Percentiles rank a stretch among this genome's conserved stretches.
Evolutionary conservation across 1,284 basidiomycete genomes (phyloP).

Genomic region (Ustilago lituana): DNA sequence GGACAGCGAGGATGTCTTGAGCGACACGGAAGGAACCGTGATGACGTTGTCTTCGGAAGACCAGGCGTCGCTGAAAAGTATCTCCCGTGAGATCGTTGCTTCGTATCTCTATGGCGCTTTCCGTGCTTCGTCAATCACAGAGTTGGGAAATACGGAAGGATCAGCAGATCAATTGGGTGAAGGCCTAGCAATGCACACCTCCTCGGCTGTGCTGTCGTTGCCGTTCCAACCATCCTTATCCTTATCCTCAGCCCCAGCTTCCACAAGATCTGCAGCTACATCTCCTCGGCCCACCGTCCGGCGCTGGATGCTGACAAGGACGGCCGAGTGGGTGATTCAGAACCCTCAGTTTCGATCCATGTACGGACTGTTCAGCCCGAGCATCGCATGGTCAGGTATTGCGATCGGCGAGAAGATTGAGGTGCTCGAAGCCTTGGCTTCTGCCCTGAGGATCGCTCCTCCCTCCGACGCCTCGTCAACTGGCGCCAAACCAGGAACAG

Average conservation of each 20-base stretch:
- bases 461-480: background rate
- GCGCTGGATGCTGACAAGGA: conserved; percentile 26
- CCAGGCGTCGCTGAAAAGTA: conserved; percentile 12
- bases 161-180: background rate
- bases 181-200: background rate
- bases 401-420: conserved; percentile 34
- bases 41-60: conserved; percentile 11
- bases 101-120: conserved; percentile 9
- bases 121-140: background rate
- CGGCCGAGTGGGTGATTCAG: conserved; percentile 30
- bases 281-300: conserved; percentile 3
- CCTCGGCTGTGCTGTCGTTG: background rate
- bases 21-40: conserved; percentile 9
- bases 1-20: conserved; percentile 22
- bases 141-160: background rate
- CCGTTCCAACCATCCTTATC: background rate
- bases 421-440: conserved; percentile 31
- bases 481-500: background rate
- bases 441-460: conserved; percentile 16
- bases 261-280: background rate
- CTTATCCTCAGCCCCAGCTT: background rate
- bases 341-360: conserved; percentile 42
- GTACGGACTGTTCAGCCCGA: conserved; percentile 4
- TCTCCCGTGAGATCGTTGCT: conserved; percentile 14
- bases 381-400: background rate